phyloP scores from a whole-genome alignment of 2,329 filamentous ascomycete species.

The Pseudogymnoascus sp. region DNA sequence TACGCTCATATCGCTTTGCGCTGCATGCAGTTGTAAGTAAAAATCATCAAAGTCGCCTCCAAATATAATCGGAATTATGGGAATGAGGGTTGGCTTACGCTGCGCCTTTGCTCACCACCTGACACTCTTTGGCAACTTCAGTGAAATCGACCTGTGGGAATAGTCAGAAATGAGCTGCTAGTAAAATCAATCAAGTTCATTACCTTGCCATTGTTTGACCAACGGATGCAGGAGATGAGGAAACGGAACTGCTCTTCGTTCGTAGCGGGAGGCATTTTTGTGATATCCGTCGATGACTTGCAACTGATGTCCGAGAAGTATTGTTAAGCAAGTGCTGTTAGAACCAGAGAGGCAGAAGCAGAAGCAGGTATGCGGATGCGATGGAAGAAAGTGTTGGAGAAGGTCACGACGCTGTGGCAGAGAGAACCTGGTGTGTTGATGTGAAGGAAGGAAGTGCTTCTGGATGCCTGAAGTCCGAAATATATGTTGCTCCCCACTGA shows the following conservation, averaged over 20 bases:
- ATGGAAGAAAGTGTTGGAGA: background rate
- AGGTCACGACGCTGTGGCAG: background rate
- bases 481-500: background rate
- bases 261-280: conserved; percentile 40
- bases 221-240: conserved; percentile 55
- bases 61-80: background rate
- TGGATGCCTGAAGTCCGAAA: background rate
- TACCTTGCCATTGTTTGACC: conserved; percentile 53
- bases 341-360: background rate
- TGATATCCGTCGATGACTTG: background rate
- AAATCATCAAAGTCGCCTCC: background rate
- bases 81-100: conserved; percentile 45
- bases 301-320: background rate
- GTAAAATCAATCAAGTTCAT: conserved; percentile 16
- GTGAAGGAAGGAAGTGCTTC: background rate
- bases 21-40: conserved; percentile 30
- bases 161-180: background rate
- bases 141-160: conserved; percentile 51
- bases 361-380: background rate
- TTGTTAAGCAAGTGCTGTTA: background rate
- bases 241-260: conserved; percentile 56
- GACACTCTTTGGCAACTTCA: conserved; percentile 54
- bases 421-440: background rate
- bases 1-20: conserved; percentile 58
- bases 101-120: conserved; percentile 56